Percentiles rank a stretch among this genome's conserved stretches.
Evolutionary conservation across 106 monocot species (phyloP).

Genomic region (Dendrobium officinale): DNA sequence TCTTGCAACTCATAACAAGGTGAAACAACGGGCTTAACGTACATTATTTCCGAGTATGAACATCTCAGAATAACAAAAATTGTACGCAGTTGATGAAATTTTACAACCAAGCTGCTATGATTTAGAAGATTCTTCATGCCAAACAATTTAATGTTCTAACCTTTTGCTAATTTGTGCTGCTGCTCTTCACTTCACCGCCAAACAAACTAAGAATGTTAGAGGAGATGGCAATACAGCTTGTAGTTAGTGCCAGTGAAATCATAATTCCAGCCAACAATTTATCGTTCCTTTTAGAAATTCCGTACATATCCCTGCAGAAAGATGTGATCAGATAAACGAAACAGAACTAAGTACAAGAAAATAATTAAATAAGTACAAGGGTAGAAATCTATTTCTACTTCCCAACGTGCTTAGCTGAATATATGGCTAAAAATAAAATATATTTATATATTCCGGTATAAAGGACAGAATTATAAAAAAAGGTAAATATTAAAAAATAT

Average conservation of each 20-base stretch:
- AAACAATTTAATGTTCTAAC: neutral
- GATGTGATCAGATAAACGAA: neutral
- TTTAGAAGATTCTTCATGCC: neutral
- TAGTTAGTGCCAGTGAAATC: slow-evolving; percentile 55
- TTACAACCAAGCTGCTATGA: too few species aligned
- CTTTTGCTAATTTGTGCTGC: neutral
- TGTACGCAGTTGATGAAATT: too few species aligned
- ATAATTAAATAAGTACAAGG: neutral
- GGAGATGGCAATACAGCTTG: slow-evolving; percentile 59
- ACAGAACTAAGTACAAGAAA: neutral
- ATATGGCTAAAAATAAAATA: too few species aligned
- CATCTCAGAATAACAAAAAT: too few species aligned
- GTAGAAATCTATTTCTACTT: too few species aligned
- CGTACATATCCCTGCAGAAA: slow-evolving; percentile 56
- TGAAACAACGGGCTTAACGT: too few species aligned
- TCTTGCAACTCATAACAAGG: too few species aligned
- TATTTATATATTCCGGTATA: too few species aligned
- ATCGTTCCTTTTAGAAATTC: slow-evolving; percentile 47
- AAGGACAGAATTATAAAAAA: too few species aligned
- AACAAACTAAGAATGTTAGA: slow-evolving; percentile 33
- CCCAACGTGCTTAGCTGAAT: too few species aligned
- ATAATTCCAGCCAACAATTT: slow-evolving; percentile 55
- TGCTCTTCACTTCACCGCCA: neutral
- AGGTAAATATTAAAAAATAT: too few species aligned
- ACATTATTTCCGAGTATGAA: too few species aligned